Conservation (phyloP, 169 alveolate genomes). For the Babesia bovis region DNA sequence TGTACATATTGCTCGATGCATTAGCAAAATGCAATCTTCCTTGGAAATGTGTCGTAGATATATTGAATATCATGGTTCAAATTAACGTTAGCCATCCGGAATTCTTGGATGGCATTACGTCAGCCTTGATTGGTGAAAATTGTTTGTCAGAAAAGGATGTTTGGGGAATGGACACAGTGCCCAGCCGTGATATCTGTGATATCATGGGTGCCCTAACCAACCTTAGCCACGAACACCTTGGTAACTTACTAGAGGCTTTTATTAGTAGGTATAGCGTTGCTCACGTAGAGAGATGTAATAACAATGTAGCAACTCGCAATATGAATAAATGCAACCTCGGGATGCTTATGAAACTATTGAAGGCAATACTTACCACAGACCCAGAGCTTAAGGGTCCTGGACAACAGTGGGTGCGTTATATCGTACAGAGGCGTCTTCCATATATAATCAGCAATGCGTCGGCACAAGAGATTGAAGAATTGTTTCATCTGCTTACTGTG, state of each 20-base stretch:
- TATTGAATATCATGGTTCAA: constrained; percentile 10
- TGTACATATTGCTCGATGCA: constrained; percentile 4
- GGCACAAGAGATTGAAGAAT: neutral
- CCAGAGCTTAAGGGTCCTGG: constrained; percentile 12
- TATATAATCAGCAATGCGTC: neutral
- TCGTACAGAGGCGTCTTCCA: constrained; percentile 5
- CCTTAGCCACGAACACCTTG: neutral
- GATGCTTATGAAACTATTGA: constrained; percentile 5
- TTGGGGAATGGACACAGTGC: constrained; percentile 11
- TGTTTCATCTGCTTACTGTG: constrained; percentile 2
- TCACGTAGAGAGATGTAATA: neutral
- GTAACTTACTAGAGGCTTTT: neutral
- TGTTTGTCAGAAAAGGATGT: neutral
- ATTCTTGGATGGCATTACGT: constrained; percentile 1
- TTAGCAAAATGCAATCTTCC: neutral
- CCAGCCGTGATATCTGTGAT: constrained; percentile 6
- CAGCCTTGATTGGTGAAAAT: neutral
- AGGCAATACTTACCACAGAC: neutral
- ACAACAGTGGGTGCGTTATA: neutral
- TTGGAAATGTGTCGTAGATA: constrained; percentile 1
- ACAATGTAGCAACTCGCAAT: neutral
- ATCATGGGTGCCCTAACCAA: neutral
- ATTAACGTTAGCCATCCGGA: neutral
- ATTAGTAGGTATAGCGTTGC: neutral
- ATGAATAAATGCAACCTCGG: constrained; percentile 3